These are phyloP conservation scores for Pseudognaphalium luteoalbum DNA, from an alignment of 129 eudicot genomes.

Conservation along the genomic window DNA sequence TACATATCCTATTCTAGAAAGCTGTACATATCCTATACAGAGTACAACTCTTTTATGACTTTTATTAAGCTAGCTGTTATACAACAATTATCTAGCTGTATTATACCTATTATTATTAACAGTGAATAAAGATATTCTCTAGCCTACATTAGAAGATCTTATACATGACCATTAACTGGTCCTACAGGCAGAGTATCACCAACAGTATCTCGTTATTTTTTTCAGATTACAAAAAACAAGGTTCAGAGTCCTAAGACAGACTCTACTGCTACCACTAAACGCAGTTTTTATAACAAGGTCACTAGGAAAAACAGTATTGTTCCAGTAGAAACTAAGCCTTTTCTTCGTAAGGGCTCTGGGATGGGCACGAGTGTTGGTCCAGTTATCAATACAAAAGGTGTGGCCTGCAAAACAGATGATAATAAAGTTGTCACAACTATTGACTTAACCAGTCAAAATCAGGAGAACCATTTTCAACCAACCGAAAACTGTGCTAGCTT, in stretches of 20 bases:
- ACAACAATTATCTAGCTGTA: no score
- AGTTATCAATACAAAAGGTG: conserved; percentile 40
- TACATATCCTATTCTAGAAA: no score
- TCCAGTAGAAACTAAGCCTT: conserved; percentile 84
- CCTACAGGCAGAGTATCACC: no score
- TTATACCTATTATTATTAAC: no score
- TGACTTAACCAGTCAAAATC: conserved; percentile 40
- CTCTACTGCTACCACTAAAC: conserved; percentile 48
- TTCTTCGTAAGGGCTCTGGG: conserved; percentile 75
- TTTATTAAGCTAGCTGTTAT: no score
- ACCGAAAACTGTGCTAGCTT: conserved; percentile 18
- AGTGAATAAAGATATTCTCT: no score
- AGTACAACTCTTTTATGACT: no score
- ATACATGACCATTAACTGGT: no score
- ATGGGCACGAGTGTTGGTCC: conserved; percentile 46
- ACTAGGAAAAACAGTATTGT: conserved; percentile 83
- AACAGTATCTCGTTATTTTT: no score
- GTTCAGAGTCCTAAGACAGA: conserved; percentile 48
- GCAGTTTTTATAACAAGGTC: conserved; percentile 63
- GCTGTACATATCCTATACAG: no score
- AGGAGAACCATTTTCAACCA: conserved; percentile 36
- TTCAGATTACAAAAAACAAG: conserved; percentile 45
- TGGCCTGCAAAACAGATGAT: conserved; percentile 44
- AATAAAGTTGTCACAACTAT: conserved; percentile 32
- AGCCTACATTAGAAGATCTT: no score